Percentiles rank a stretch among this genome's conserved stretches.
These are phyloP conservation scores for Fonsecaea erecta DNA, from an alignment of 2,329 filamentous ascomycete species.

Conservation along the genomic window DNA sequence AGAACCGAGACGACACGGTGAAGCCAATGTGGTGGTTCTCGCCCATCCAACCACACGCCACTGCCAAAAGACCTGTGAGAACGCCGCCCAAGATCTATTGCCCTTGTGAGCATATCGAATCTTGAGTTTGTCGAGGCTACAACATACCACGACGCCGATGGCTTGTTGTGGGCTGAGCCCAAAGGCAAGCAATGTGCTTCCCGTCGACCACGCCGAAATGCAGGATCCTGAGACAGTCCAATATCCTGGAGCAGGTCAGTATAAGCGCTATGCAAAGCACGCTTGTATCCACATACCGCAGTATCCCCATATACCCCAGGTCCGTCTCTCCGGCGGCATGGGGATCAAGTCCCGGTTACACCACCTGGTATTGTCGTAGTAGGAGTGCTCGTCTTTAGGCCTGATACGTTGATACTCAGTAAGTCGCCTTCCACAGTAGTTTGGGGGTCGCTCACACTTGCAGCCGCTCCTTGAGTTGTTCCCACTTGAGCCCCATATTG, in stretches of 20 bases:
- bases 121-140: not conserved
- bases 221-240: conserved; percentile 42
- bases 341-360: conserved; percentile 42
- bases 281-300: conserved; percentile 30
- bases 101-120: conserved; percentile 18
- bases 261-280: not conserved
- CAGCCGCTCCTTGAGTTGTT: conserved; percentile 21
- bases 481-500: conserved; percentile 27
- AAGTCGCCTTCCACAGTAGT: not conserved
- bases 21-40: conserved; percentile 40
- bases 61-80: conserved; percentile 37
- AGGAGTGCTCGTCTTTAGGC: conserved; percentile 35
- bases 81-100: conserved; percentile 32
- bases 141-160: conserved; percentile 38
- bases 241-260: conserved; percentile 36
- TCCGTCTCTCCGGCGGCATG: conserved; percentile 39
- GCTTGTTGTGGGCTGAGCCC: conserved; percentile 38
- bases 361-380: conserved; percentile 39
- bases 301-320: conserved; percentile 40
- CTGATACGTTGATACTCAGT: conserved; percentile 22
- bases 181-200: conserved; percentile 39
- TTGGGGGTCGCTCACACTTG: conserved; percentile 20
- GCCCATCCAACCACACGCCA: conserved; percentile 40
- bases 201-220: conserved; percentile 41
- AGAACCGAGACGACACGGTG: conserved; percentile 39